Evolutionary conservation across 2,329 filamentous ascomycete species (phyloP).

Genomic region (Venturia pyrina): DNA sequence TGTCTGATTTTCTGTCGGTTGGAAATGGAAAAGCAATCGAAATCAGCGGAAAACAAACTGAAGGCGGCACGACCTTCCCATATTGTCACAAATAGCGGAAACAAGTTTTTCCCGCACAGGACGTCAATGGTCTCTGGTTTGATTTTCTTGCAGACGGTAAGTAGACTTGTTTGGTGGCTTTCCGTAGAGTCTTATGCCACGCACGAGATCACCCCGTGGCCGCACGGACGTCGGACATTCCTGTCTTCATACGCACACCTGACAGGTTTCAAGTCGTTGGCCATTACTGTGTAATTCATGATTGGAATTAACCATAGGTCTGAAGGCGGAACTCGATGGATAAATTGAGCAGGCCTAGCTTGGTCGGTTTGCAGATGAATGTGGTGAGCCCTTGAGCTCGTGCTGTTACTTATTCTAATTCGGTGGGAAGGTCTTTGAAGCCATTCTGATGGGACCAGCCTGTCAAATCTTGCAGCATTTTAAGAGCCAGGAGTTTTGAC

Average conservation of each 20-base stretch:
- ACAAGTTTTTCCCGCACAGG: not conserved
- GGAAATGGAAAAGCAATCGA: not conserved
- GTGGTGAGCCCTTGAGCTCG: not conserved
- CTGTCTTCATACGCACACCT: not conserved
- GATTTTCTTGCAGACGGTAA: not conserved
- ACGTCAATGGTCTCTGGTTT: not conserved
- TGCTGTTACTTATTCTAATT: not conserved
- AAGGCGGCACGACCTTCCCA: not conserved
- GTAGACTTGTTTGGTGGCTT: not conserved
- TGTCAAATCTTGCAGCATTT: not conserved
- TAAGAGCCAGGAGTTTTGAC: not conserved
- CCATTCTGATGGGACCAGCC: not conserved
- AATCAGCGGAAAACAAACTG: not conserved
- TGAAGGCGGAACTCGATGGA: not conserved
- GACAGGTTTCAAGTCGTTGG: not conserved
- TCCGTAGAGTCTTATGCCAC: not conserved
- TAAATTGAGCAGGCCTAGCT: not conserved
- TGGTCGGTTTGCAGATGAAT: not conserved
- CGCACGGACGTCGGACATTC: not conserved
- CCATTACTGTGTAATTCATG: not conserved
- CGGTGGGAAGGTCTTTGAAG: not conserved
- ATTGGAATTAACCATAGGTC: not conserved
- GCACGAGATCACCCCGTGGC: not conserved
- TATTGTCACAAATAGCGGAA: not conserved
- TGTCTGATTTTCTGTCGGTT: not conserved